Evolutionary conservation across 805 yeast species (phyloP).

Genomic region (Candida parachauliodes): DNA sequence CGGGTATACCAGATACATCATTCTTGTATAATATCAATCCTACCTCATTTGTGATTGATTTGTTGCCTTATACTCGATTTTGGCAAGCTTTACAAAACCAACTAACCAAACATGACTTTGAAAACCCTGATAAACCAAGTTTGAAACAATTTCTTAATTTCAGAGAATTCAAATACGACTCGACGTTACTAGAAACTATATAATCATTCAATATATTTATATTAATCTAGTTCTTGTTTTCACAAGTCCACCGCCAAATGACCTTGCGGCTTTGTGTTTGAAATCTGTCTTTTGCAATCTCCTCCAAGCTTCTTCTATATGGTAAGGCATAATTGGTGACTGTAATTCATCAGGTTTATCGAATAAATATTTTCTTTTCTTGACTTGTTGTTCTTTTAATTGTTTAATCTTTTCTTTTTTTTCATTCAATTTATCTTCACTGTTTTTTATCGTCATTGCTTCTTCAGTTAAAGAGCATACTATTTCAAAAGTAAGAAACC

Average conservation of each 20-base stretch:
- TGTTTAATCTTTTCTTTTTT: constrained; percentile 24
- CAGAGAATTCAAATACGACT: constrained; percentile 30
- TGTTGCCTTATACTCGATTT: constrained; percentile 28
- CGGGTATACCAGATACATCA: constrained; percentile 35
- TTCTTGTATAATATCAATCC: constrained; percentile 21
- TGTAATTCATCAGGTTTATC: constrained; percentile 87
- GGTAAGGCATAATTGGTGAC: constrained; percentile 72
- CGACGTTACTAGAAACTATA: constrained; percentile 6
- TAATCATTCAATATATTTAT: constrained; percentile 11
- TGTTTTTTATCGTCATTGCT: constrained; percentile 74
- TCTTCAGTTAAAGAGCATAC: constrained; percentile 93
- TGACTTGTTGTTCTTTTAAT: constrained; percentile 20
- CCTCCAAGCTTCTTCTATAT: constrained; percentile 89
- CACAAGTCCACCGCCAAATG: constrained; percentile 68
- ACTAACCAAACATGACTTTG: constrained; percentile 20
- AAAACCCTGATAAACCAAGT: constrained; percentile 14
- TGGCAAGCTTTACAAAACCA: constrained; percentile 33
- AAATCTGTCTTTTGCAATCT: constrained; percentile 57
- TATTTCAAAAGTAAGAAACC: constrained; percentile 93
- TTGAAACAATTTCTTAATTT: constrained; percentile 28
- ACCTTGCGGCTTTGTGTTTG: constrained; percentile 60
- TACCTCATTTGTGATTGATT: constrained; percentile 24
- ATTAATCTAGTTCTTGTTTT: constrained; percentile 51
- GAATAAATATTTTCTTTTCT: constrained; percentile 56
- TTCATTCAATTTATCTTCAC: constrained; percentile 51